phyloP scores from a whole-genome alignment of 768 basidiomycete species.

The Coprinopsis marcescibilis region DNA sequence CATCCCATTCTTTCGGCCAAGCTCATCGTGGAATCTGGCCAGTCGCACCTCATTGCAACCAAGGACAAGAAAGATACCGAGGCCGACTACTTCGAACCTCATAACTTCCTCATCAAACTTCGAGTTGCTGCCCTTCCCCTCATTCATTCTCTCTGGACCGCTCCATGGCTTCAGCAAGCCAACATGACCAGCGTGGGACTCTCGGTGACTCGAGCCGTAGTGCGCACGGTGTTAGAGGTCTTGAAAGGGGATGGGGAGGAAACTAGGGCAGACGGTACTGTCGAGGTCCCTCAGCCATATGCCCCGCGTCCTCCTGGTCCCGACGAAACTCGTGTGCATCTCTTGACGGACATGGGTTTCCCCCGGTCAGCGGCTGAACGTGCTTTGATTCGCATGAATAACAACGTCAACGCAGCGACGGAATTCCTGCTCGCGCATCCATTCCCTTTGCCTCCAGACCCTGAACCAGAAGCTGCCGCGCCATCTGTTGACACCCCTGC shows the following conservation, averaged over 20 bases:
- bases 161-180: constrained; percentile 72
- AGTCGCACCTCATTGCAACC: constrained; percentile 66
- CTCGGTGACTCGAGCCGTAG: constrained; percentile 66
- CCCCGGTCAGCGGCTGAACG: constrained; percentile 80
- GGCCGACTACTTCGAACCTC: constrained; percentile 74
- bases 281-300: constrained; percentile 25
- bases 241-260: constrained; percentile 81
- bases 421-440: constrained; percentile 83
- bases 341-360: constrained; percentile 97
- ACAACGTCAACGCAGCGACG: constrained; percentile 85
- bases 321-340: constrained; percentile 74
- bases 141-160: constrained; percentile 69
- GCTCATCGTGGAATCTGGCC: constrained; percentile 78
- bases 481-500: constrained; percentile 1
- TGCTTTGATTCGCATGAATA: constrained; percentile 78
- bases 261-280: constrained; percentile 38
- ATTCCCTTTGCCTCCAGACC: constrained; percentile 68
- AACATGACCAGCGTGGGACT: no score
- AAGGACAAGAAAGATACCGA: constrained; percentile 79
- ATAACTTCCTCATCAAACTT: constrained; percentile 81
- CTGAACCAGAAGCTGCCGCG: constrained; percentile 32
- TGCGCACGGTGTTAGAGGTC: constrained; percentile 75
- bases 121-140: constrained; percentile 67
- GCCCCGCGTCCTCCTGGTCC: constrained; percentile 41
- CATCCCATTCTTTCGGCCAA: constrained; percentile 73